Percentiles rank a stretch among this genome's conserved stretches.
These are phyloP conservation scores for Pseudopyricularia javanii DNA, from an alignment of 2,329 filamentous ascomycete genomes.

Conservation along the genomic window DNA sequence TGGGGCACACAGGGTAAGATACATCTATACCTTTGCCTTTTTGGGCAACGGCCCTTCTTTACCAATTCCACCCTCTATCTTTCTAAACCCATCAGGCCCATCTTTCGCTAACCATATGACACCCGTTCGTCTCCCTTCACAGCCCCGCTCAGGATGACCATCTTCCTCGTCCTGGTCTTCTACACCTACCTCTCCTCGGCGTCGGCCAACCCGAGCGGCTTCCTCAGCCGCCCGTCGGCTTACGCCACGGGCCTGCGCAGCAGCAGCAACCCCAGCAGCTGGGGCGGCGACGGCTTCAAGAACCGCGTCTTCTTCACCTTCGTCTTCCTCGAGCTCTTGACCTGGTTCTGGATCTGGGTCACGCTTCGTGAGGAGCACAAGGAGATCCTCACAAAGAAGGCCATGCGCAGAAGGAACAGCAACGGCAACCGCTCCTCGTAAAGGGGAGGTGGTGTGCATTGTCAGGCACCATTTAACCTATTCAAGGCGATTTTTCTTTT, in stretches of 20 bases:
- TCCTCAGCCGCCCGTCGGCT: slow-evolving; percentile 21
- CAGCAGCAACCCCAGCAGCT: slow-evolving; percentile 25
- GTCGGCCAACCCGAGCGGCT: slow-evolving; percentile 23
- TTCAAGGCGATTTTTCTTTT: too few species aligned
- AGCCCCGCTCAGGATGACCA: slow-evolving; percentile 52
- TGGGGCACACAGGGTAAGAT: slow-evolving; percentile 54
- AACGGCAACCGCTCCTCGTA: background rate
- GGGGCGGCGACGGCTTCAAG: slow-evolving; percentile 58
- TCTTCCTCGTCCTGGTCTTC: slow-evolving; percentile 47
- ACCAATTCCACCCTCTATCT: background rate
- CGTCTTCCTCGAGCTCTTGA: slow-evolving; percentile 69
- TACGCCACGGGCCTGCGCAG: slow-evolving; percentile 14
- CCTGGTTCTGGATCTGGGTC: slow-evolving; percentile 79
- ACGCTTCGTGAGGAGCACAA: slow-evolving; percentile 54
- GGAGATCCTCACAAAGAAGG: slow-evolving; percentile 26
- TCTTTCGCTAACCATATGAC: background rate
- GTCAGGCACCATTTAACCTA: too few species aligned
- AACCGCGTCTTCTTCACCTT: slow-evolving; percentile 79
- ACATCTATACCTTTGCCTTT: too few species aligned
- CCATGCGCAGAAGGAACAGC: slow-evolving; percentile 15
- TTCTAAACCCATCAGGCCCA: slow-evolving; percentile 9
- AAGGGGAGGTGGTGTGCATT: too few species aligned
- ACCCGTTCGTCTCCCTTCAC: too few species aligned
- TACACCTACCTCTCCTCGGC: slow-evolving; percentile 53
- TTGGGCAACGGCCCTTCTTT: slow-evolving; percentile 26